Conservation (phyloP, 2,329 filamentous ascomycete genomes). For the Ambrosiella beaveri region DNA sequence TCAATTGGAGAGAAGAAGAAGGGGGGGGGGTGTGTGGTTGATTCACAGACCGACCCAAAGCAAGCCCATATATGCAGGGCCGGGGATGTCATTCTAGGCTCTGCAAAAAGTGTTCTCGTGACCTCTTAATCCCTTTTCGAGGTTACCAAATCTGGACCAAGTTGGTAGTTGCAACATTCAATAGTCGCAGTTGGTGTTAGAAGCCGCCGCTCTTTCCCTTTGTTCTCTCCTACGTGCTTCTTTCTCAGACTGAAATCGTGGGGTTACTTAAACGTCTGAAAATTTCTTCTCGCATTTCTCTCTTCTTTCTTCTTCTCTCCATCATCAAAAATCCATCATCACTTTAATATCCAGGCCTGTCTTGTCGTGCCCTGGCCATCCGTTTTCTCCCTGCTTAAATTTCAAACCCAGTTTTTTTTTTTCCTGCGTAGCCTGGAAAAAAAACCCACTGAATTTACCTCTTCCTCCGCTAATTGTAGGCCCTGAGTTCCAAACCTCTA, state of each 20-base stretch:
- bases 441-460: no score
- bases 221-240: background rate
- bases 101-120: conserved; percentile 3
- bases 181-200: background rate
- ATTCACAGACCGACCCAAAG: background rate
- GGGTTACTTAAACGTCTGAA: background rate
- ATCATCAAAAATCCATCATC: background rate
- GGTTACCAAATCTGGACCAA: conserved; percentile 2
- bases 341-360: background rate
- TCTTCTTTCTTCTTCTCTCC: background rate
- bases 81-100: conserved; percentile 3
- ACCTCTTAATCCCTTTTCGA: conserved; percentile 4
- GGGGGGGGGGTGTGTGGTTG: no score
- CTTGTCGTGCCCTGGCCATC: background rate
- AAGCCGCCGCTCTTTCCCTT: background rate
- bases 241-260: background rate
- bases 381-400: background rate
- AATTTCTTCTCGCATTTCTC: background rate
- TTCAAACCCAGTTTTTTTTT: background rate
- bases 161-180: background rate
- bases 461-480: no score
- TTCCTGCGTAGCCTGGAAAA: background rate
- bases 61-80: background rate
- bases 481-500: no score
- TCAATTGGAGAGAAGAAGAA: no score